Percentiles rank a stretch among this genome's conserved stretches.
These are phyloP conservation scores for Aspergillus fumigatiaffinis DNA, from an alignment of 2,329 filamentous ascomycete species.

Conservation along the genomic window DNA sequence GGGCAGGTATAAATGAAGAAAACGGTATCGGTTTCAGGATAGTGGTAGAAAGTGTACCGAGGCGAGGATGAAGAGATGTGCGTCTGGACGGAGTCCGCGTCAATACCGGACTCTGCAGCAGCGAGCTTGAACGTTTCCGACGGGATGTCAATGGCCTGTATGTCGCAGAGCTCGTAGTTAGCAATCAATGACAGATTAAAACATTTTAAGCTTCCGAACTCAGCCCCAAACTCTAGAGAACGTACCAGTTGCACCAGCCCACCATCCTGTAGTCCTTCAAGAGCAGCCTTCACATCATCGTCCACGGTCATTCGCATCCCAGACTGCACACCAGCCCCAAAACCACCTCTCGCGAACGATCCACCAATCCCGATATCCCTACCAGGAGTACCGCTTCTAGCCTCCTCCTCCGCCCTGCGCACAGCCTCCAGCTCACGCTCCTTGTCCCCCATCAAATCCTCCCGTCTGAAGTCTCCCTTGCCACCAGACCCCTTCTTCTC, in stretches of 20 bases:
- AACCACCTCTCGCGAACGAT: conserved; percentile 22
- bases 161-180: conserved; percentile 19
- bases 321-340: conserved; percentile 26
- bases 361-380: conserved; percentile 47
- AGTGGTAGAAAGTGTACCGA: conserved; percentile 59
- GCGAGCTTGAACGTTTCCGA: conserved; percentile 57
- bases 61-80: conserved; percentile 53
- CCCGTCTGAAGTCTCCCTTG: conserved; percentile 27
- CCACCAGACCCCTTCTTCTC: conserved; percentile 31
- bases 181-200: conserved; percentile 1
- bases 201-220: not conserved
- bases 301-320: conserved; percentile 48
- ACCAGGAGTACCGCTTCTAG: conserved; percentile 50
- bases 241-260: conserved; percentile 50
- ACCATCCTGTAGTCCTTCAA: conserved; percentile 39
- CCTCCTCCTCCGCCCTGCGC: conserved; percentile 56
- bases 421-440: conserved; percentile 57
- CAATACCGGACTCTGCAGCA: conserved; percentile 39
- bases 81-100: conserved; percentile 42
- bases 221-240: conserved; percentile 1
- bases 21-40: conserved; percentile 45
- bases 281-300: conserved; percentile 50
- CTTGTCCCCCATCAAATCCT: conserved; percentile 58
- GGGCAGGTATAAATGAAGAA: conserved; percentile 65
- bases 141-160: conserved; percentile 38